A percentile compares a stretch with the other conserved stretches of the same genome.
Evolutionary conservation across 495 filamentous ascomycete species (phyloP).

Genomic region (Paragyromitra xinjiangensis): DNA sequence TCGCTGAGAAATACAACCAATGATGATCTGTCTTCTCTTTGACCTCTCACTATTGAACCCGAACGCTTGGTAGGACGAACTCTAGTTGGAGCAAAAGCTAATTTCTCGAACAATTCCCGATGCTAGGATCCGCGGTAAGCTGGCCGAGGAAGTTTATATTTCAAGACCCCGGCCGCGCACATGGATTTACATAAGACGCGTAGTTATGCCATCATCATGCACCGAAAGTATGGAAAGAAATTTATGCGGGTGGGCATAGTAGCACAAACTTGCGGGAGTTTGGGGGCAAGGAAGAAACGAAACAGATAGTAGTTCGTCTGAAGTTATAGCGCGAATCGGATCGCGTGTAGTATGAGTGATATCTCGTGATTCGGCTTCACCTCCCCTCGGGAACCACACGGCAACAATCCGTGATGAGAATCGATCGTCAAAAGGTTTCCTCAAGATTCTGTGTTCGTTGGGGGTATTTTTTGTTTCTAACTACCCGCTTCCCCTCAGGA

Average conservation of each 20-base stretch:
- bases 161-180: not conserved
- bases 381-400: not conserved
- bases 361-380: conserved; percentile 21
- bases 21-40: not conserved
- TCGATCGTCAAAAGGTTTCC: not conserved
- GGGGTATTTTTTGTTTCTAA: not conserved
- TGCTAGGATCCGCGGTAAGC: not conserved
- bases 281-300: not conserved
- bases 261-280: not conserved
- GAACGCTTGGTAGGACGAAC: conserved; percentile 15
- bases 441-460: not conserved
- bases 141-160: not conserved
- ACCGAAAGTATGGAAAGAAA: not conserved
- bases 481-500: conserved; percentile 9
- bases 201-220: not conserved
- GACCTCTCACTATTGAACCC: conserved; percentile 1
- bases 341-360: conserved; percentile 36
- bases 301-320: conserved; percentile 36
- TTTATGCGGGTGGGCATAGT: not conserved
- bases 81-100: not conserved
- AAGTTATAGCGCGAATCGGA: conserved; percentile 11
- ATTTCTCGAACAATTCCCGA: not conserved
- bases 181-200: conserved; percentile 5
- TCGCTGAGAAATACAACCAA: not conserved
- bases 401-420: not conserved